Conservation (phyloP, 306 rosid species). For the Astragalus glycyphyllos region DNA sequence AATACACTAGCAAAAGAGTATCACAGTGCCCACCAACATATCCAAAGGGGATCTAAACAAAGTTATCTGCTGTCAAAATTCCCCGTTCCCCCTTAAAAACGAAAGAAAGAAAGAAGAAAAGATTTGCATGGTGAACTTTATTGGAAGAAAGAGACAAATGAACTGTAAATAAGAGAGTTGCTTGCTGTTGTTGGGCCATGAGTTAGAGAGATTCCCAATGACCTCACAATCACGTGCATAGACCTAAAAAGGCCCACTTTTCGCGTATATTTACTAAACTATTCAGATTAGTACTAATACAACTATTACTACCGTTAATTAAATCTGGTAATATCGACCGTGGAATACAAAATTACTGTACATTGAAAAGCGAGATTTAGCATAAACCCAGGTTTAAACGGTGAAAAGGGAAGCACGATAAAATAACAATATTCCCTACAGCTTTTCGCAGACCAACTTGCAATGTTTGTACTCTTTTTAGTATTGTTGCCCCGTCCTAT, state of each 20-base stretch:
- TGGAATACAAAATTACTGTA: not conserved
- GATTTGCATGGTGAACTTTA: constrained; percentile 14
- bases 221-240: constrained; percentile 60
- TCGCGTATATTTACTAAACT: not conserved
- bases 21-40: not conserved
- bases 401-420: constrained; percentile 3
- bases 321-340: constrained; percentile 22
- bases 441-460: constrained; percentile 5
- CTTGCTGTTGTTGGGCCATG: constrained; percentile 22
- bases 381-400: constrained; percentile 36
- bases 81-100: constrained; percentile 4
- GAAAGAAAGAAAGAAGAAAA: not conserved
- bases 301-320: not conserved
- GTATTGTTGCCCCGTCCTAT: not conserved
- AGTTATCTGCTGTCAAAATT: not conserved
- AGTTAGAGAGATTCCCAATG: constrained; percentile 49
- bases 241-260: constrained; percentile 26
- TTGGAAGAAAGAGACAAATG: constrained; percentile 40
- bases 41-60: constrained; percentile 7
- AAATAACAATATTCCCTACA: constrained; percentile 29
- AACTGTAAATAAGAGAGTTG: constrained; percentile 47
- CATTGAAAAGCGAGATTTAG: constrained; percentile 36
- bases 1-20: too few relatives aligned
- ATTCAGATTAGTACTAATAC: not conserved
- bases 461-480: too few relatives aligned